Conservation (phyloP, 208 protist species). For the Leishmania martiniquensis region DNA sequence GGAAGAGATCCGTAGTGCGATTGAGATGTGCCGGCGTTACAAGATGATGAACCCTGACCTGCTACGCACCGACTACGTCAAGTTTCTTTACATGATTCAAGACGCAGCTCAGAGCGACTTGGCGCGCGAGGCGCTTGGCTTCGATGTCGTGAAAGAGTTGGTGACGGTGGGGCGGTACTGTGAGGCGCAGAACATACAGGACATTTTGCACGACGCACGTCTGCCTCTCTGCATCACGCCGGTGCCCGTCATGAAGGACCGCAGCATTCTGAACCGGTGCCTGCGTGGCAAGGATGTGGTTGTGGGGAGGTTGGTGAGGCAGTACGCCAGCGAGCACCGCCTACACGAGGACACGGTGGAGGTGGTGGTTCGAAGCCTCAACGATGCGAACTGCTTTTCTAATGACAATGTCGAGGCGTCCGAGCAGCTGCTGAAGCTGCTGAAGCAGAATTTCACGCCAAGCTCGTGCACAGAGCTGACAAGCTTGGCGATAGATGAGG, state of each 20-base stretch:
- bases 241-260: conserved; percentile 81
- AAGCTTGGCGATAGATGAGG: conserved; percentile 84
- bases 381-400: conserved; percentile 92
- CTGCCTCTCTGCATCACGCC: conserved; percentile 90
- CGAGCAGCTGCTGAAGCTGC: conserved; percentile 65
- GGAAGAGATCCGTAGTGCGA: conserved; percentile 60
- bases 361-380: conserved; percentile 83
- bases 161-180: conserved; percentile 85
- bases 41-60: conserved; percentile 96
- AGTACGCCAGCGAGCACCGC: conserved; percentile 50
- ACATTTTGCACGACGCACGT: conserved; percentile 65
- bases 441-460: conserved; percentile 84
- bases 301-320: conserved; percentile 67
- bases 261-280: conserved; percentile 76
- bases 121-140: conserved; percentile 76
- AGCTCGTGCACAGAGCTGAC: conserved; percentile 34
- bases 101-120: conserved; percentile 83
- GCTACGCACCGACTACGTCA: conserved; percentile 93
- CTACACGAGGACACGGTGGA: conserved; percentile 66
- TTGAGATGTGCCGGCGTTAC: conserved; percentile 90
- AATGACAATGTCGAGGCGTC: conserved; percentile 88
- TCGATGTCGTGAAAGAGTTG: conserved; percentile 68
- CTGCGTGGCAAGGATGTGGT: conserved; percentile 85
- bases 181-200: conserved; percentile 42
- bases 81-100: conserved; percentile 93